Evolutionary conservation across 2,329 filamentous ascomycete species (phyloP).

Genomic region (Aspergillus hiratsukae): DNA sequence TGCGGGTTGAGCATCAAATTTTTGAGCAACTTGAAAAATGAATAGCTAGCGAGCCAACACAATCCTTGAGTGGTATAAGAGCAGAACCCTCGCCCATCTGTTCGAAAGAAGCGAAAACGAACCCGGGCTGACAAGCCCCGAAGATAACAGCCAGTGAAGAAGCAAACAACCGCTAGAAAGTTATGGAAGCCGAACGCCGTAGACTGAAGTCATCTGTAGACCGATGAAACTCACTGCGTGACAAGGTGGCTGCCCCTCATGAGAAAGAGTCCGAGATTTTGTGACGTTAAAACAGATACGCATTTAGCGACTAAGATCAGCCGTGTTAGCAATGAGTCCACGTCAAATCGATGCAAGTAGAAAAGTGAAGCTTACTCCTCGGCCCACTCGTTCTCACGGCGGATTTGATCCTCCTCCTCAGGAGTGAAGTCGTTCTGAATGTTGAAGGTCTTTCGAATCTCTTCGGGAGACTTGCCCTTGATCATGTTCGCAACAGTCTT

Average conservation of each 20-base stretch:
- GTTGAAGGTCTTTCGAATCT: conserved; percentile 99
- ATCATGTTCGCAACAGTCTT: conserved; percentile 99
- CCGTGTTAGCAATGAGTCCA: conserved; percentile 6
- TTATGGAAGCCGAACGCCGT: conserved; percentile 19
- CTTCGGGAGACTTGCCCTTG: conserved; percentile 98
- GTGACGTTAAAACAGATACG: neutral
- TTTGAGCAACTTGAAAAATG: neutral
- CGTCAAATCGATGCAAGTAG: neutral
- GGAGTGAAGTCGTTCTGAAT: conserved; percentile 99
- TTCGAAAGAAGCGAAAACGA: neutral
- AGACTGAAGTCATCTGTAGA: conserved; percentile 9
- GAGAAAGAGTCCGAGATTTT: neutral
- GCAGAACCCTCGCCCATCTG: neutral
- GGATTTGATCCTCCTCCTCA: conserved; percentile 97
- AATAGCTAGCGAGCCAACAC: neutral
- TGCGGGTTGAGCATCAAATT: neutral
- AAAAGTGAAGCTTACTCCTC: conserved; percentile 59
- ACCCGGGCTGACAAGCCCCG: neutral
- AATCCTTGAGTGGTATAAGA: neutral
- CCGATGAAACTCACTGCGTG: conserved; percentile 2
- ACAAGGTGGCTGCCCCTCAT: neutral
- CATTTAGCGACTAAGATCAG: conserved; percentile 47
- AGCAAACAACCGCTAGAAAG: conserved; percentile 12
- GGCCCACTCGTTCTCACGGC: conserved; percentile 86
- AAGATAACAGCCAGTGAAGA: conserved; percentile 1